Base-by-base conservation (phyloP, 768 basidiomycete species). In the Lentinula guzmanii region DNA sequence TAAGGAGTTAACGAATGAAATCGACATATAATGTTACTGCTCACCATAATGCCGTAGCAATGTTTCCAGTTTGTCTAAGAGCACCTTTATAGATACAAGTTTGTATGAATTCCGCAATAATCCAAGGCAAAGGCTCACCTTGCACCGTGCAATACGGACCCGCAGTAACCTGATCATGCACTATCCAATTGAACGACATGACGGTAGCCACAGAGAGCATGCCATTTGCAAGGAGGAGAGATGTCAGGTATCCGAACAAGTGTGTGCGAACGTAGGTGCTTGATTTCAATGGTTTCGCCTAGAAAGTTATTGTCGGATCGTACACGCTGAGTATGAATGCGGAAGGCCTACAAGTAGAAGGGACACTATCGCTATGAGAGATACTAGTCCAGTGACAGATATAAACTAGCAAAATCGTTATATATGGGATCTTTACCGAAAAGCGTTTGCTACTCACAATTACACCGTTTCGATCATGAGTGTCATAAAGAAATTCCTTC, bases 11-110 rank as follows among this genome's bases (percentile, higher is more conserved):
- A 0, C 28, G 28, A 28, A 28, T 28, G 28, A 4, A 28, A 28
- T 28, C 28, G 28, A 28, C 3, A 50, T 18, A 10, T 52, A 60
- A 24, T 43, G 1, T 34, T n/a, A 4, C 16, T 21, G 41, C 28
- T 59, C 46, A 76, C 78, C 77, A 80, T 2, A 79, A 21, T 1
- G 79, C 75, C 7, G 73, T 70, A 0, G 72, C 75, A n/a, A 80
- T 66, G 54, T 78, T 77, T 0, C 77, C 79, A 0, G 74, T 67
- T 37, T 77, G 73, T 63, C 77, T 78, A 46, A 76, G 61, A 4
- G 70, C 74, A 34, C 72, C 77, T 28, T 28, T 72, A 45, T 7
- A 34, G 5, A 15, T 9, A 24, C 24, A 4, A 35, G 18, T 54
- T 39, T n/a, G 45, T 34, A 61, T 16, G 48, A 3, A 16, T 50